Base-by-base conservation (phyloP, 1,284 basidiomycete genomes). In the Flammula alnicola region DNA sequence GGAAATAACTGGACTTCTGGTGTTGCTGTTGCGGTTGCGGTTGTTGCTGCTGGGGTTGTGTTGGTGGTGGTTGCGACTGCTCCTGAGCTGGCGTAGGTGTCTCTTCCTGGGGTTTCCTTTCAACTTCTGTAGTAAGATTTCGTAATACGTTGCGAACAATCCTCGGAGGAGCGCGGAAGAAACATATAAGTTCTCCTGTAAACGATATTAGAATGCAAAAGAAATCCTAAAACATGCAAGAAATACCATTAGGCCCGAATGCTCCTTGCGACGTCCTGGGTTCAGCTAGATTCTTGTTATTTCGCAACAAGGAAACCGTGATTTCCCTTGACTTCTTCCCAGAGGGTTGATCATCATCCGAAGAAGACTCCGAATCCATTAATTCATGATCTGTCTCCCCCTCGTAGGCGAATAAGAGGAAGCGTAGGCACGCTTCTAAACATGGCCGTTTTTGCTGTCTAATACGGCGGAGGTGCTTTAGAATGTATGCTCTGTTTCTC, bases 171-270 rank as follows among this genome's bases (percentile, higher is more conserved):
- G 84, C 84, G 31, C 88, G 82, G 71, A 91, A 94, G 71, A 95
- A 94, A 62, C 86, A 91, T 0, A 95, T 81, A 1, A 95, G 74
- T 70, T 93, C 84, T 39, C 92, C 92, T 93, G 53, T 9, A 47
- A 3, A 27, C n/a, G n/a, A n/a, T n/a, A n/a, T n/a, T n/a, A n/a
- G n/a, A n/a, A n/a, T n/a, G n/a, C n/a, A n/a, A n/a, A n/a, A n/a
- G n/a, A n/a, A n/a, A n/a, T n/a, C n/a, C n/a, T n/a, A n/a, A n/a
- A n/a, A n/a, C n/a, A n/a, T n/a, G n/a, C n/a, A n/a, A n/a, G n/a
- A n/a, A 11, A n/a, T 12, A 92, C 93, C 93, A 57, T 92, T 91
- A 0, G 91, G 89, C 0, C 93, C 89, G 70, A 95, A 96, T 0
- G 85, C 77, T 2, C 88, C 91, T 61, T 92, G 90, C 1, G 87